Conservation (phyloP, 2,329 filamentous ascomycete genomes). For the Colletotrichum noveboracense region DNA sequence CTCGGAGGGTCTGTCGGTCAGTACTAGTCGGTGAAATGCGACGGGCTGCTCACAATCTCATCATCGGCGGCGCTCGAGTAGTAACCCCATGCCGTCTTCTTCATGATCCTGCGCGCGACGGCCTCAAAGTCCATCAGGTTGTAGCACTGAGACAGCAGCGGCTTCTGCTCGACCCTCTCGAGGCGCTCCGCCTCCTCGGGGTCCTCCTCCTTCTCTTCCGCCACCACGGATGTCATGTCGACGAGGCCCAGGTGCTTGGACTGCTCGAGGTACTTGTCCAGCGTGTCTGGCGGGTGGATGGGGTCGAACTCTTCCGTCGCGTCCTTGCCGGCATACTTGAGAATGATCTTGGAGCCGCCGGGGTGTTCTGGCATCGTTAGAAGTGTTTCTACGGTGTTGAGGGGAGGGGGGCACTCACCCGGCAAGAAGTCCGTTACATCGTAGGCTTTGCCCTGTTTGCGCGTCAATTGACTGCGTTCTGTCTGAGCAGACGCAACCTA, state of each 20-base stretch:
- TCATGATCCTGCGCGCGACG: slow-evolving; percentile 89
- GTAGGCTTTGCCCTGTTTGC: slow-evolving; percentile 75
- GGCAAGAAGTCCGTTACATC: slow-evolving; percentile 91
- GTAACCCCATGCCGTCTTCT: slow-evolving; percentile 96
- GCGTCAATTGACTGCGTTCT: slow-evolving; percentile 10
- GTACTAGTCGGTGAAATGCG: background rate
- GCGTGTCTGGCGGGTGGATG: slow-evolving; percentile 85
- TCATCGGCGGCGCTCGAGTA: slow-evolving; percentile 94
- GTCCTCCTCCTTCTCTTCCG: slow-evolving; percentile 71
- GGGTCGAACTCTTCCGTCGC: slow-evolving; percentile 91
- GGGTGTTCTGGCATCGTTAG: slow-evolving; percentile 70
- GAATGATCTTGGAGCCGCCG: slow-evolving; percentile 88
- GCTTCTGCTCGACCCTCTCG: slow-evolving; percentile 77
- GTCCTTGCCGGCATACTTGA: slow-evolving; percentile 95
- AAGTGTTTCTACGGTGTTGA: background rate
- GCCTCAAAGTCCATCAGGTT: slow-evolving; percentile 96
- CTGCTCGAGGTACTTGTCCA: slow-evolving; percentile 82
- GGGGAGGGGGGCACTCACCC: slow-evolving; percentile 48
- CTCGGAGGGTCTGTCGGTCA: slow-evolving; percentile 76
- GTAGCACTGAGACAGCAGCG: slow-evolving; percentile 84
- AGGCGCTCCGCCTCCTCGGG: slow-evolving; percentile 68
- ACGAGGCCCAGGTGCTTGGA: slow-evolving; percentile 90
- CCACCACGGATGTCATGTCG: slow-evolving; percentile 80
- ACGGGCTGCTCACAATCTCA: slow-evolving; percentile 71
- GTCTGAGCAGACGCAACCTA: slow-evolving; percentile 33